Evolutionary conservation across 805 yeast genomes (phyloP).

Genomic region (Lipomyces kockii): DNA sequence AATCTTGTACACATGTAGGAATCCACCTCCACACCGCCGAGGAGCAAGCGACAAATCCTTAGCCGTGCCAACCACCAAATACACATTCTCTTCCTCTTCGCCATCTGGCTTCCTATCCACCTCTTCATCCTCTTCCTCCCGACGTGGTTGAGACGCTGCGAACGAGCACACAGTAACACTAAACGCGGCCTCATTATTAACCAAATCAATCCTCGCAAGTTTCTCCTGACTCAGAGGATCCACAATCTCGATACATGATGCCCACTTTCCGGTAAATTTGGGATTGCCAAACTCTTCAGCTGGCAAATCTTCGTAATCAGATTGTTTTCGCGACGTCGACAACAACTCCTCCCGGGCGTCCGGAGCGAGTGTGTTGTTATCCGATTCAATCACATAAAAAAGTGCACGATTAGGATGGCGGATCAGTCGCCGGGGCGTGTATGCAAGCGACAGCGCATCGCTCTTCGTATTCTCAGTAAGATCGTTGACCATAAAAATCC

Average conservation of each 20-base stretch:
- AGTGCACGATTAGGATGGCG: conserved; percentile 36
- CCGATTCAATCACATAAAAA: conserved; percentile 54
- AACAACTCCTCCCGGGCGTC: conserved; percentile 22
- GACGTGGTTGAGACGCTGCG: conserved; percentile 12
- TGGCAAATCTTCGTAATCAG: conserved; percentile 46
- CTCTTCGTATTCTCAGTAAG: conserved; percentile 41
- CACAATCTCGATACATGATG: conserved; percentile 59
- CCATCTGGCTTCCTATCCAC: conserved; percentile 25
- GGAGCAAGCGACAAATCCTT: conserved; percentile 41
- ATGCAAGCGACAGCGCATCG: conserved; percentile 53
- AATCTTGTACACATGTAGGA: conserved; percentile 42
- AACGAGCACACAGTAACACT: conserved; percentile 48
- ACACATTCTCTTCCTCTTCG: conserved; percentile 27
- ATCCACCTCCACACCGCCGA: conserved; percentile 35
- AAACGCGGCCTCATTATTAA: conserved; percentile 51
- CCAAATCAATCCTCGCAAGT: conserved; percentile 53
- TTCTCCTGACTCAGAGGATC: conserved; percentile 47
- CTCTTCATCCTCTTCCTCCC: conserved; percentile 17
- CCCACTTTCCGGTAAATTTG: conserved; percentile 48
- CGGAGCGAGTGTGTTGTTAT: conserved; percentile 45
- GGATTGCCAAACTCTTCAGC: conserved; percentile 55
- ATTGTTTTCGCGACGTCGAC: conserved; percentile 34
- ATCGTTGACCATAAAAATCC: conserved; percentile 38
- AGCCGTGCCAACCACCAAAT: conserved; percentile 42
- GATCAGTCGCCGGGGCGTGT: conserved; percentile 56